phyloP scores from a whole-genome alignment of 352 stramenopile species.

The Pythium volutum region DNA sequence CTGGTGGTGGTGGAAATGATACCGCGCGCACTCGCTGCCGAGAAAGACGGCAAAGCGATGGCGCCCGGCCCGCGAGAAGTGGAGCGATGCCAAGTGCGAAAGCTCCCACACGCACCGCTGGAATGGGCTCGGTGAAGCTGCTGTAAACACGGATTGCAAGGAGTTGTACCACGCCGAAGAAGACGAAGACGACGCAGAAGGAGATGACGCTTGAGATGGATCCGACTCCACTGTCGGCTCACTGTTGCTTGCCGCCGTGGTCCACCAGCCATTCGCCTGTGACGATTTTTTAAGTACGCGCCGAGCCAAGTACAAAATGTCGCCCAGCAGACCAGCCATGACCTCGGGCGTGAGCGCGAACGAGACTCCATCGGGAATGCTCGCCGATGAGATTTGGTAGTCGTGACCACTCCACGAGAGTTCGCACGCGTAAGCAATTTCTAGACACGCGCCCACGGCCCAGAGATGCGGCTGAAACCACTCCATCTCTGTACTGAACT shows the following conservation, averaged over 20 bases:
- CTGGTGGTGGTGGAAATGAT: slow-evolving; percentile 50
- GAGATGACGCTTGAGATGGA: background rate
- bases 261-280: slow-evolving; percentile 24
- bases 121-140: slow-evolving; percentile 23
- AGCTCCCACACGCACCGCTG: slow-evolving; percentile 68
- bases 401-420: slow-evolving; percentile 69
- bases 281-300: slow-evolving; percentile 52
- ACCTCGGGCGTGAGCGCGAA: slow-evolving; percentile 53
- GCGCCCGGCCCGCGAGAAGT: slow-evolving; percentile 66
- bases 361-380: slow-evolving; percentile 36
- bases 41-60: slow-evolving; percentile 81
- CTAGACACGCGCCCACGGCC: slow-evolving; percentile 68
- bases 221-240: background rate
- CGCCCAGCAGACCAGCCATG: slow-evolving; percentile 60
- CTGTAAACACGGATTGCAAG: slow-evolving; percentile 41
- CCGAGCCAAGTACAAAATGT: slow-evolving; percentile 72
- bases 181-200: background rate
- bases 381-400: slow-evolving; percentile 50
- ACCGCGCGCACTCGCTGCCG: slow-evolving; percentile 59
- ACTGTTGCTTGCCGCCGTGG: background rate
- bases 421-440: slow-evolving; percentile 75
- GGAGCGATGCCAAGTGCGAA: slow-evolving; percentile 68
- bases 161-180: slow-evolving; percentile 50
- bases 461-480: slow-evolving; percentile 62
- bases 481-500: slow-evolving; percentile 17